Evolutionary conservation across 176 grass and related monocot species (phyloP), one percentile per base, ranked within the genome.

Genomic region (Puya raimondii): DNA sequence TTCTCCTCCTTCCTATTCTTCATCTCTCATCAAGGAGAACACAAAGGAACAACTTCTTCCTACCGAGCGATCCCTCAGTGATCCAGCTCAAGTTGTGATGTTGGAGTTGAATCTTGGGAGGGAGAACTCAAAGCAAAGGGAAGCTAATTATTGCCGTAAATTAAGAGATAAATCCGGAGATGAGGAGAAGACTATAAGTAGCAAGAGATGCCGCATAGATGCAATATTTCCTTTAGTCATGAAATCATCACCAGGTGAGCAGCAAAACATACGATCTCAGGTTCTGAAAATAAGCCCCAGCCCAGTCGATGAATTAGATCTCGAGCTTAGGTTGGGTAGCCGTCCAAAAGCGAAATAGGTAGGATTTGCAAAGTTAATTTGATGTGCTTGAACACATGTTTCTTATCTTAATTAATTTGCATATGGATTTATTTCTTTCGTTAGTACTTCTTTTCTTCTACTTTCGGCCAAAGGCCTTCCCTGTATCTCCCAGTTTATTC

Each of bases 261-360:
- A 52, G 20, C 48, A 42, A 9, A 20, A 53, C 20, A 12, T 25
- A 17, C 50, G 23, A 12, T 17, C 13, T 13, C 23, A 66, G 61
- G 63, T 66, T 18, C 56, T 61, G 21, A 61, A 61, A 52, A 4
- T 51, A 16, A 21, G 14, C 12, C 14, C 20, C 12, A 47, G 17
- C 14, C 49, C 63, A 52, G 22, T 33, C 18, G 49, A 66, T 20
- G 73, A 75, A 63, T 29, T 75, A 27, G 63, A 75, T 53, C 73
- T 75, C 21, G 73, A 75, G 63, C 73, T 75, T 1, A 75, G 73
- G 73, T 63, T 75, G 2, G 61, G 73, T 33, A 49, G 50, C 66
- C 1, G 15, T 26, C 63, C 73, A 12, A 65, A 66, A 16, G 18
- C 29, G 17, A 33, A 66, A 49, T 75, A 66, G 23, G 66, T 75